A percentile compares a stretch with the other conserved stretches of the same genome.
These are phyloP conservation scores for Datisca glomerata DNA, from an alignment of 306 rosid genomes.

Conservation along the genomic window DNA sequence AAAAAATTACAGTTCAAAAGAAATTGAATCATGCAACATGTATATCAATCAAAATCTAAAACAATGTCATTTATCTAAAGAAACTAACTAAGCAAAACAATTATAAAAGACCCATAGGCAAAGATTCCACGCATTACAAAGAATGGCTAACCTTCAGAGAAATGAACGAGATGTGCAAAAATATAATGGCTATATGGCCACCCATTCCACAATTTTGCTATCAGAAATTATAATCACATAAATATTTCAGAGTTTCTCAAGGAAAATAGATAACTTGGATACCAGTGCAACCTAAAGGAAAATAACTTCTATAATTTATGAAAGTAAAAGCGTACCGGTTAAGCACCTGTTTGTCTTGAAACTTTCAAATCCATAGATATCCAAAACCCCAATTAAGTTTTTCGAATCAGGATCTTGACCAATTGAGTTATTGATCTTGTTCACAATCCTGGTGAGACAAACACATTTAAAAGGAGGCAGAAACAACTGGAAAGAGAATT, in stretches of 20 bases:
- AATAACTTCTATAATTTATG: constrained; percentile 24
- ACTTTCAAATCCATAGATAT: constrained; percentile 99
- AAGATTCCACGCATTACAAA: too few relatives aligned
- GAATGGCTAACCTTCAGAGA: too few relatives aligned
- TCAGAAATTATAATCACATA: too few relatives aligned
- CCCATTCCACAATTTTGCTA: too few relatives aligned
- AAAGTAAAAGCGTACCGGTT: constrained; percentile 47
- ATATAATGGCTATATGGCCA: too few relatives aligned
- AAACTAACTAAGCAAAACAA: too few relatives aligned
- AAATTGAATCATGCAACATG: constrained; percentile 7
- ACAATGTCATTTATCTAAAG: too few relatives aligned
- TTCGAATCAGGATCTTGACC: constrained; percentile 86
- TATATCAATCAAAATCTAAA: constrained; percentile 6
- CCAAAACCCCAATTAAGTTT: constrained; percentile 81
- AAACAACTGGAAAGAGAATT: not conserved
- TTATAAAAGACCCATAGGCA: too few relatives aligned
- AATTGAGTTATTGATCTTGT: constrained; percentile 75
- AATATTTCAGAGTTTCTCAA: too few relatives aligned
- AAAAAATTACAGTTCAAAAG: too few relatives aligned
- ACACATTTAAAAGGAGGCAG: constrained; percentile 8
- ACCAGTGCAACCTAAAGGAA: constrained; percentile 15
- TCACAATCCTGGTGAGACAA: constrained; percentile 61
- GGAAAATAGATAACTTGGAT: too few relatives aligned
- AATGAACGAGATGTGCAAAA: too few relatives aligned
- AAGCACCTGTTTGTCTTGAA: constrained; percentile 99